Conservation (phyloP, 331 rosid species). For the Pyrus hybrid region DNA sequence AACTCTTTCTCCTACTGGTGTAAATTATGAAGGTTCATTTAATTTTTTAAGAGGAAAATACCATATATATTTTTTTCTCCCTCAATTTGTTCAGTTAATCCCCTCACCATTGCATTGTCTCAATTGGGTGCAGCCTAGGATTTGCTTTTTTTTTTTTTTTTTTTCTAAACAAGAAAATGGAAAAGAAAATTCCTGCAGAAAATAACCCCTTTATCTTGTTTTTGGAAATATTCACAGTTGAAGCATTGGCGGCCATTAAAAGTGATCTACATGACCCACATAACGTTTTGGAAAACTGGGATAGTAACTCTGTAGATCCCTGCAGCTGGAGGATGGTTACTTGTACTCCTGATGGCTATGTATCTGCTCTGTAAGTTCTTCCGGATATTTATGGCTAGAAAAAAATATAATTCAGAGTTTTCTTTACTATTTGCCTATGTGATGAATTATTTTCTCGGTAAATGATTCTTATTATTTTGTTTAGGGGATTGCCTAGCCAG, state of each 20-base stretch:
- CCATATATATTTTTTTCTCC: neutral
- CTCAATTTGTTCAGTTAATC: constrained; percentile 3
- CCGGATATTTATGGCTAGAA: constrained; percentile 3
- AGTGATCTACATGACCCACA: constrained; percentile 66
- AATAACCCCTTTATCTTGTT: neutral
- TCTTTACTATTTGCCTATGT: neutral
- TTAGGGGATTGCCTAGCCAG: constrained; percentile 98
- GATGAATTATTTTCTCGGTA: neutral
- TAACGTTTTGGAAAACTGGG: constrained; percentile 94
- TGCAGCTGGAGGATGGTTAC: constrained; percentile 99
- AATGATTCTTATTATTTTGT: neutral
- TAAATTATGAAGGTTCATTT: constrained; percentile 87
- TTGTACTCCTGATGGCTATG: constrained; percentile 78
- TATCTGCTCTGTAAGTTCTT: constrained; percentile 76
- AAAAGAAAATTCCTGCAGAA: neutral
- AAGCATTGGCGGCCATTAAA: constrained; percentile 86
- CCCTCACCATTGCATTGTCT: neutral
- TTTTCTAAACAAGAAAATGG: neutral
- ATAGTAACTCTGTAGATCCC: constrained; percentile 90
- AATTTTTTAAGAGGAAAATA: neutral
- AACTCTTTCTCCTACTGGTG: constrained; percentile 90
- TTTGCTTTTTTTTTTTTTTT: no score
- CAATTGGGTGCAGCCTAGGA: neutral
- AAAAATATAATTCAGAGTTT: neutral
- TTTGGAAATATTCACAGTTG: constrained; percentile 41